Evolutionary conservation across 2,329 filamentous ascomycete species (phyloP), one percentile per base, ranked within the genome.

Genomic region (Metarhizium guizhouense): DNA sequence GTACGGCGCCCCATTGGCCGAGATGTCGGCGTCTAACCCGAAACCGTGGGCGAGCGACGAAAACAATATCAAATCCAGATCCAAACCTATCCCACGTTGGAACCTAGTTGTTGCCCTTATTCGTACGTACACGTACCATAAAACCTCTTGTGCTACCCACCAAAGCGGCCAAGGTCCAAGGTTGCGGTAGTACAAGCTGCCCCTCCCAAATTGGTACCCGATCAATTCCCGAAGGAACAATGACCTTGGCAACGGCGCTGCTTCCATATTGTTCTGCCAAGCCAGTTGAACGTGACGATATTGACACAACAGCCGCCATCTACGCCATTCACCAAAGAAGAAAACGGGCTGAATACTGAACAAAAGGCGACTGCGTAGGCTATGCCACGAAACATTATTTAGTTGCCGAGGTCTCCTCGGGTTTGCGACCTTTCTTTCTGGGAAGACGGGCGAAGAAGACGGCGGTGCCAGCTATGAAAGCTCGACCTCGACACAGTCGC

Each of bases 221-320:
- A 61, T 54, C 32, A 61, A 61, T 58, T 60, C 18, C 61, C 61
- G 61, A 61, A 53, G 50, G 56, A 61, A 61, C 56, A 58, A 59
- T 42, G 42, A 30, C 53, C 29, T 51, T 18, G 25, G 51, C 25
- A 13, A 38, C 11, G 29, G 53, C 18, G 20, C 36, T 32, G 6
- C 14, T 13, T 52, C 32, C 11, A 43, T 43, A 56, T 58, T 58
- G 56, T 58, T 47, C 45, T 42, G 38, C 34, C 40, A 42, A 10
- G 45, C 7, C 29, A 36, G 20, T 25, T 32, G 34, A 47, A 34
- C n/a, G 13, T 51, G 5, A 36, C 20, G 36, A 54, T 47, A 51
- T 47, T 53, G 47, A 48, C 51, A 48, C 49, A 43, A 49, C 51
- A 51, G 54, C n/a, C 34, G 34, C 49, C 40, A 30, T 18, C 49